These are phyloP conservation scores for Gynostemma pentaphyllum DNA, from an alignment of 306 rosid genomes.

Conservation along the genomic window DNA sequence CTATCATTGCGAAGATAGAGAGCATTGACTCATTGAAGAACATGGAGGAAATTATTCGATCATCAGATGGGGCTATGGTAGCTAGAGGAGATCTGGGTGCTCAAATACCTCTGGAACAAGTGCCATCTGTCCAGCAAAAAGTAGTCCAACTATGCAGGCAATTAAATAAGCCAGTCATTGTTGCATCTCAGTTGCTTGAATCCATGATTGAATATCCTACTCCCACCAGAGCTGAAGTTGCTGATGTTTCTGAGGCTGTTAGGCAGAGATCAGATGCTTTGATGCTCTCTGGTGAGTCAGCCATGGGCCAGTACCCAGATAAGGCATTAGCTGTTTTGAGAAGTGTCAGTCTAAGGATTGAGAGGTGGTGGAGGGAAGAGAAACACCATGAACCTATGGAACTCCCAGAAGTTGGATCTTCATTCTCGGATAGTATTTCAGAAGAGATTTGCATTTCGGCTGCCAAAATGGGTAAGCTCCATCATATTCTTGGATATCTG, in stretches of 20 bases:
- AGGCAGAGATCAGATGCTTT: slow-evolving; percentile 98
- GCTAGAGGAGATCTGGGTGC: slow-evolving; percentile 99
- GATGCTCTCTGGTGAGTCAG: slow-evolving; percentile 99
- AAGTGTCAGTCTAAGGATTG: slow-evolving; percentile 94
- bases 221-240: slow-evolving; percentile 98
- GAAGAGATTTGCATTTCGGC: slow-evolving; percentile 96
- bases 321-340: slow-evolving; percentile 90
- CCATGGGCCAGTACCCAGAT: slow-evolving; percentile 98
- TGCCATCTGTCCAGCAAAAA: slow-evolving; percentile 88
- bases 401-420: slow-evolving; percentile 62
- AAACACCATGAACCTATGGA: slow-evolving; percentile 70
- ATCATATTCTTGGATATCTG: slow-evolving; percentile 10
- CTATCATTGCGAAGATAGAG: slow-evolving; percentile 92
- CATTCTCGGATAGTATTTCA: slow-evolving; percentile 70
- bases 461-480: slow-evolving; percentile 89
- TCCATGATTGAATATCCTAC: slow-evolving; percentile 99
- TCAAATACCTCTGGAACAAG: slow-evolving; percentile 95
- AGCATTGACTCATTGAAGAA: slow-evolving; percentile 91
- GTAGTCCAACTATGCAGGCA: slow-evolving; percentile 92
- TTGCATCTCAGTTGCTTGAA: slow-evolving; percentile 95
- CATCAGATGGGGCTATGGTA: slow-evolving; percentile 99
- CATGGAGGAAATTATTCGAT: slow-evolving; percentile 82
- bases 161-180: slow-evolving; percentile 92
- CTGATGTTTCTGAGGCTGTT: slow-evolving; percentile 99
- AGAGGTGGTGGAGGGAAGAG: slow-evolving; percentile 99